Base-by-base conservation (phyloP, 148 eudicot genomes). In the Fagopyrum tataricum region DNA sequence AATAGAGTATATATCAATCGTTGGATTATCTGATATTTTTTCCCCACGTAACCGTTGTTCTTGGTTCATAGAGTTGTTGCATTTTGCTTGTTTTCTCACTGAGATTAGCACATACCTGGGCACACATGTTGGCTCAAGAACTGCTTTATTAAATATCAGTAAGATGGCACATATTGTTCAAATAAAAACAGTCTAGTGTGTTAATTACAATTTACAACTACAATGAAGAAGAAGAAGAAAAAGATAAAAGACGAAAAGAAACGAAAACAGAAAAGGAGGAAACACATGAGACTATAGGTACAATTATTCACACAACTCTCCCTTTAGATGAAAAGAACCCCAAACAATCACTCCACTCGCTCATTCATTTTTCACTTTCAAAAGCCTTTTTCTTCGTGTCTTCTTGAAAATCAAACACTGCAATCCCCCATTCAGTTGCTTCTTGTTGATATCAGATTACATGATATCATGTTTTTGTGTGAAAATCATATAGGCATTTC, bases 81-180 rank as follows among this genome's bases (percentile, higher is more conserved):
- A n/a, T n/a, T n/a, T n/a, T n/a, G n/a, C n/a, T n/a, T n/a, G n/a
- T n/a, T 76, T 86, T 93, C 59, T 59, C 82, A 64, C 89, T 90
- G 44, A 90, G 88, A 84, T 90, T 88, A 4, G 94, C 90, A 78
- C 96, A 93, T 75, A 93, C 76, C 66, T 81, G 80, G 0, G 98
- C 98, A 66, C 88, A 93, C 94, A 93, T 17, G 98, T 93, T n/a
- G 96, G 98, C 79, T 90, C 98, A 73, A 90, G 80, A 14, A 93
- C 89, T 48, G 98, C 96, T 81, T 93, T 93, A 88, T 90, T 94
- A 84, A 90, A 93, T 79, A 93, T 90, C 85, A 93, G 85, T 7
- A 86, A 78, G 75, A 93, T 93, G 53, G 90, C 96, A 49, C 98
- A 96, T 93, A 17, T 75, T 74, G 44, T 62, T 44, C 77, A 59